These are phyloP conservation scores for Acorus gramineus DNA, from an alignment of 106 monocot species.

Conservation along the genomic window DNA sequence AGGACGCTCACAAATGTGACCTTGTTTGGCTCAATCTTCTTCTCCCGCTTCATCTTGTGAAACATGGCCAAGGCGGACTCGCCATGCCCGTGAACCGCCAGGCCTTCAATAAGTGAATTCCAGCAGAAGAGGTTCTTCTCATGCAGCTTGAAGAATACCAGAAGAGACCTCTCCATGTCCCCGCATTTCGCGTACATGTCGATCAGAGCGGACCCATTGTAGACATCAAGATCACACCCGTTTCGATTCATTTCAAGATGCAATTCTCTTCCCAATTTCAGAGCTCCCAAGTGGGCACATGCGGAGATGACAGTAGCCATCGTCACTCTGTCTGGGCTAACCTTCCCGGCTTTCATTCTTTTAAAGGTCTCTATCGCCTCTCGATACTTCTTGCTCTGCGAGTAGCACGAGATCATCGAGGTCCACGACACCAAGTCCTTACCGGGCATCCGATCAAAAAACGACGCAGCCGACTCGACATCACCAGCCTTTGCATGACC, in stretches of 20 bases:
- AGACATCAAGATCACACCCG: constrained; percentile 34
- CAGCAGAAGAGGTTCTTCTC: constrained; percentile 57
- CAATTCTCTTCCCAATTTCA: constrained; percentile 29
- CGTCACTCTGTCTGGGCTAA: constrained; percentile 42
- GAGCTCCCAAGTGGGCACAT: constrained; percentile 55
- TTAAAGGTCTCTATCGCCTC: constrained; percentile 38
- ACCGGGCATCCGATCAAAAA: constrained; percentile 35
- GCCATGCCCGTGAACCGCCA: constrained; percentile 43
- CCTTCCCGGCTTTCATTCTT: constrained; percentile 24
- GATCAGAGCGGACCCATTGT: constrained; percentile 50
- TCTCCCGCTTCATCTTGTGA: constrained; percentile 24
- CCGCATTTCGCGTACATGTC: constrained; percentile 86
- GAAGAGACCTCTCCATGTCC: constrained; percentile 30
- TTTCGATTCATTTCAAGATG: constrained; percentile 10
- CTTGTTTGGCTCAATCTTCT: constrained; percentile 22
- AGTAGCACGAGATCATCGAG: constrained; percentile 55
- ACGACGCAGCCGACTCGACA: constrained; percentile 22
- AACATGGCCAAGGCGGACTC: constrained; percentile 35
- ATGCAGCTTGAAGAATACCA: constrained; percentile 48
- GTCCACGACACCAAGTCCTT: constrained; percentile 67
- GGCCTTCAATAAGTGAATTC: constrained; percentile 57
- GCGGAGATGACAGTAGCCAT: constrained; percentile 46
- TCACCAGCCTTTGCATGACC: constrained; percentile 40
- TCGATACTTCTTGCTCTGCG: constrained; percentile 24
- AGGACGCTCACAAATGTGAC: constrained; percentile 53